A percentile compares a stretch with the other conserved stretches of the same genome.
Evolutionary conservation across 495 filamentous ascomycete species (phyloP).

Genomic region (Xylona heveae): DNA sequence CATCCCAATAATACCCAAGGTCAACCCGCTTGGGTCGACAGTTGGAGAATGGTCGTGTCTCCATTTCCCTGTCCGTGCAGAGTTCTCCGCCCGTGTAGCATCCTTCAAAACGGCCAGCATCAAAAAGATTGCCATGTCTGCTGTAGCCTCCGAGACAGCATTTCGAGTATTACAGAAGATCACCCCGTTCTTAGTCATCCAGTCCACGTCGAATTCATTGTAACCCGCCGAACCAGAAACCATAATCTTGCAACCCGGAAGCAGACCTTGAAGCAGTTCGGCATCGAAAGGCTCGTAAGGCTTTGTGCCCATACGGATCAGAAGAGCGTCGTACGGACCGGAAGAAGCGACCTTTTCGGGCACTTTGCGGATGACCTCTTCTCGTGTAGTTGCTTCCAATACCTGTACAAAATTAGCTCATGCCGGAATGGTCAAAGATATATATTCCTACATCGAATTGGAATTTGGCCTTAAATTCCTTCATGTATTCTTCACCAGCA

Average conservation of each 20-base stretch:
- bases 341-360: constrained; percentile 7
- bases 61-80: constrained; percentile 39
- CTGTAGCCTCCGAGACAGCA: constrained; percentile 62
- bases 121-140: constrained; percentile 57
- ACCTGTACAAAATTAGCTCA: constrained; percentile 1
- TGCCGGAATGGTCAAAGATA: neutral
- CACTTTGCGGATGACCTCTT: constrained; percentile 6
- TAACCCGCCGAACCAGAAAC: constrained; percentile 17
- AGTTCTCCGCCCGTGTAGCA: constrained; percentile 39
- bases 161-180: constrained; percentile 56
- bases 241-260: constrained; percentile 15
- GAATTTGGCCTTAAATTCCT: neutral
- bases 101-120: constrained; percentile 56
- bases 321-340: constrained; percentile 16
- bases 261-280: constrained; percentile 13
- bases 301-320: constrained; percentile 19
- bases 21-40: constrained; percentile 40
- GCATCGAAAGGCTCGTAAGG: constrained; percentile 21
- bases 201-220: constrained; percentile 20
- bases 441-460: neutral
- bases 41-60: constrained; percentile 22
- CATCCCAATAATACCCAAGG: constrained; percentile 34
- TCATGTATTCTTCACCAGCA: neutral
- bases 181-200: constrained; percentile 11
- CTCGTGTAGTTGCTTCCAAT: constrained; percentile 9